Evolutionary conservation across 805 yeast species (phyloP).

Genomic region (Sungouiella blattae): DNA sequence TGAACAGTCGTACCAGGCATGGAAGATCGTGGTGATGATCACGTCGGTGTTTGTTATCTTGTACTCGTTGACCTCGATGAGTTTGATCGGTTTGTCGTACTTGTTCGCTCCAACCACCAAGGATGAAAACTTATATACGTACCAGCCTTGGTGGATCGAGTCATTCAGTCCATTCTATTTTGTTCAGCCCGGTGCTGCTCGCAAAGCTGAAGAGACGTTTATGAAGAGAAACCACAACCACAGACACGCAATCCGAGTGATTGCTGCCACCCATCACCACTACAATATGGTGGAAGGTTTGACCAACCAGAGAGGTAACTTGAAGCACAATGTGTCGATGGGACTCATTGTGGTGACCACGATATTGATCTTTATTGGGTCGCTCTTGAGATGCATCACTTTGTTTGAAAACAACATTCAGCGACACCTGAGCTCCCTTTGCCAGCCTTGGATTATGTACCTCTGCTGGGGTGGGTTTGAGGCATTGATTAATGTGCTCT

Average conservation of each 20-base stretch:
- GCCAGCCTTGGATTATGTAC: constrained; percentile 58
- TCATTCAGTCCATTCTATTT: constrained; percentile 57
- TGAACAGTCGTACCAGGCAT: constrained; percentile 12
- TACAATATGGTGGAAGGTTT: constrained; percentile 35
- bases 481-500: constrained; percentile 51
- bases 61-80: constrained; percentile 53
- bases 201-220: constrained; percentile 45
- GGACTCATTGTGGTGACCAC: constrained; percentile 45
- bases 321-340: constrained; percentile 52
- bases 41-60: constrained; percentile 29
- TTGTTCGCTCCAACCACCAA: constrained; percentile 50
- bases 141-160: constrained; percentile 79
- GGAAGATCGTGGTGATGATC: constrained; percentile 26
- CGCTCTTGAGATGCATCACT: constrained; percentile 49
- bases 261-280: constrained; percentile 53
- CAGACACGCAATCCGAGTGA: constrained; percentile 53
- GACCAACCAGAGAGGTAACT: constrained; percentile 36
- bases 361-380: constrained; percentile 46
- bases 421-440: constrained; percentile 14
- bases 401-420: constrained; percentile 31
- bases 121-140: constrained; percentile 51
- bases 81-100: constrained; percentile 49
- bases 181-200: constrained; percentile 51
- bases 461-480: constrained; percentile 69
- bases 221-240: constrained; percentile 46